Conservation (phyloP, 2,329 filamentous ascomycete genomes). For the Pyrenochaeta sp. region DNA sequence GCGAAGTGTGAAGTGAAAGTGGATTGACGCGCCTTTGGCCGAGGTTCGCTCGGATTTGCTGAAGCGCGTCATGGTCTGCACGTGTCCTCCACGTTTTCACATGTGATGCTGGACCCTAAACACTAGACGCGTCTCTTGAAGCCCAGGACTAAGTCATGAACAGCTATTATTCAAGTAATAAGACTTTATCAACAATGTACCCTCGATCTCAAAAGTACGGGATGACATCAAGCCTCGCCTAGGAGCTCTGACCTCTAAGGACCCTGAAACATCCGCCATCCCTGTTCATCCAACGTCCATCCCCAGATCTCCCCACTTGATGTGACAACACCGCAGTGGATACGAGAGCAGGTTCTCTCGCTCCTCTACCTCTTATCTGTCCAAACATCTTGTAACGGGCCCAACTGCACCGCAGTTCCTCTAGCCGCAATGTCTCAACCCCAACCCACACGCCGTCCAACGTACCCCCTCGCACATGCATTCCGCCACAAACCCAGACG, state of each 20-base stretch:
- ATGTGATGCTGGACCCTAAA: conserved; percentile 17
- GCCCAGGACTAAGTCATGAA: background rate
- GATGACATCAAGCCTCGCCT: conserved; percentile 1
- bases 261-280: background rate
- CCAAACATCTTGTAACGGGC: background rate
- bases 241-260: background rate
- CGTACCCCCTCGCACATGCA: conserved; percentile 56
- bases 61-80: conserved; percentile 11
- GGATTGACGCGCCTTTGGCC: conserved; percentile 10
- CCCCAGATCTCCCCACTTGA: conserved; percentile 4
- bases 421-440: conserved; percentile 14
- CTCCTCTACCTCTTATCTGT: background rate
- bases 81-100: conserved; percentile 7
- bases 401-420: background rate
- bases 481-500: conserved; percentile 60
- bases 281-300: background rate
- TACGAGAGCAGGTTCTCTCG: background rate
- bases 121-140: background rate
- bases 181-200: background rate
- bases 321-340: background rate
- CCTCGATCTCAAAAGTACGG: background rate
- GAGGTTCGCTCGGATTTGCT: conserved; percentile 14
- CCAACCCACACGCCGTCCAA: conserved; percentile 42
- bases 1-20: background rate
- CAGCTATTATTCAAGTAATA: background rate